Evolutionary conservation across 2,329 filamentous ascomycete species (phyloP).

Genomic region (Claviceps capensis): DNA sequence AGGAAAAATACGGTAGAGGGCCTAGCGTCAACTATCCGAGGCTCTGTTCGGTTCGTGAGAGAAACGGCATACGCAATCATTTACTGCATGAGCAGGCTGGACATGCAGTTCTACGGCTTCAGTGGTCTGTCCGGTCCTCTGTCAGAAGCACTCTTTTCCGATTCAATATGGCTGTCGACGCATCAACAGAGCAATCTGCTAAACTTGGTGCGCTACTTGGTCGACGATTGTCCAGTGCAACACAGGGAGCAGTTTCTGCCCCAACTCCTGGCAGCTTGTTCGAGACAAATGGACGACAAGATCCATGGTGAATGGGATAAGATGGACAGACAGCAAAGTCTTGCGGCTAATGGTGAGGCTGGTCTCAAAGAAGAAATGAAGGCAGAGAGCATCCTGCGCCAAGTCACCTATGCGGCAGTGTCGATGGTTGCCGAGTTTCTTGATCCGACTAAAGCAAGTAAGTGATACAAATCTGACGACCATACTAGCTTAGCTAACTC

Average conservation of each 20-base stretch:
- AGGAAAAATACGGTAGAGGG: constrained; percentile 86
- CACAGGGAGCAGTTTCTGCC: constrained; percentile 71
- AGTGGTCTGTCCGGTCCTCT: constrained; percentile 69
- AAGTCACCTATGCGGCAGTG: constrained; percentile 84
- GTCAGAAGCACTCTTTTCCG: constrained; percentile 69
- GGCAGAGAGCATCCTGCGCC: constrained; percentile 83
- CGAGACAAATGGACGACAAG: constrained; percentile 76
- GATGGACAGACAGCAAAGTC: constrained; percentile 48
- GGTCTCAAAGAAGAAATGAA: constrained; percentile 90
- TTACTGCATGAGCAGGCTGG: constrained; percentile 81
- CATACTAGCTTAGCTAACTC: constrained; percentile 1
- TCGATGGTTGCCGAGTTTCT: constrained; percentile 84
- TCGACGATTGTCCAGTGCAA: constrained; percentile 79
- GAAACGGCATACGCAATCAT: constrained; percentile 92
- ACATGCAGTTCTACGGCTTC: constrained; percentile 84
- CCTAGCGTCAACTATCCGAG: constrained; percentile 83
- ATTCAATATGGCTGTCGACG: constrained; percentile 70
- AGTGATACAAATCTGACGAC: constrained; percentile 13
- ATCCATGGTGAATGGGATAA: constrained; percentile 77
- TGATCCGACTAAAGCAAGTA: constrained; percentile 57
- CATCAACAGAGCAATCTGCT: constrained; percentile 92
- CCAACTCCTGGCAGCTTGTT: constrained; percentile 67
- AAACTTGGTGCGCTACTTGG: constrained; percentile 74
- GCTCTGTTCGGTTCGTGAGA: constrained; percentile 74
- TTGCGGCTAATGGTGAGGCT: constrained; percentile 59